These are phyloP conservation scores for Lentinula aciculospora DNA, from an alignment of 768 basidiomycete species.

Conservation along the genomic window DNA sequence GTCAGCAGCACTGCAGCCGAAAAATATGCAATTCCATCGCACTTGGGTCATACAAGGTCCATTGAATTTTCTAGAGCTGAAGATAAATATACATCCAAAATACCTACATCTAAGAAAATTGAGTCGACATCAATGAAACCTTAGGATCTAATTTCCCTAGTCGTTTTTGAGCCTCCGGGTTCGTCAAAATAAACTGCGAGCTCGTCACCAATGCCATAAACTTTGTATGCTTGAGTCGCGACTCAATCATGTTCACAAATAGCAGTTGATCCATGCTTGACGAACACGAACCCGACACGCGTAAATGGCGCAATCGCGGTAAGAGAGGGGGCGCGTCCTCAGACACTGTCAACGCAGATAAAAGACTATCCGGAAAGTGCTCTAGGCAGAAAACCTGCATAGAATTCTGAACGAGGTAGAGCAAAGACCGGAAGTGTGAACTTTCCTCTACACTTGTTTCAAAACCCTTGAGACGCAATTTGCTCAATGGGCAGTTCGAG, in stretches of 20 bases:
- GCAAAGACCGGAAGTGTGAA: not conserved
- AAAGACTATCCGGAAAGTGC: not conserved
- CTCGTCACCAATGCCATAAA: not conserved
- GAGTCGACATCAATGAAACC: too few species aligned
- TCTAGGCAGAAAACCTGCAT: not conserved
- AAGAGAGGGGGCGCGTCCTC: not conserved
- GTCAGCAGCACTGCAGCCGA: not conserved
- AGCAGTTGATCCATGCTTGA: not conserved
- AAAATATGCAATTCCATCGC: not conserved
- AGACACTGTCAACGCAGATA: not conserved
- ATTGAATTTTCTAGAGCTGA: too few species aligned
- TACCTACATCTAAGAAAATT: not conserved
- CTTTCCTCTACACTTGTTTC: not conserved
- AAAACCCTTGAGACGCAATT: not conserved
- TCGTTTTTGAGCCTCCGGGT: not conserved
- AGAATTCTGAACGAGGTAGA: not conserved
- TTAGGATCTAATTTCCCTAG: too few species aligned
- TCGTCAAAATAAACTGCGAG: not conserved
- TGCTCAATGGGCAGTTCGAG: not conserved
- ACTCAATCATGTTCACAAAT: not conserved
- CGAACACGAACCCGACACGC: not conserved
- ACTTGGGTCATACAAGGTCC: too few species aligned
- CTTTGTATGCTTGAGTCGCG: not conserved
- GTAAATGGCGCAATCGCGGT: not conserved
- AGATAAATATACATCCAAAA: too few species aligned